Conservation (phyloP, 495 filamentous ascomycete genomes). For the Lindgomyces ingoldianus region DNA sequence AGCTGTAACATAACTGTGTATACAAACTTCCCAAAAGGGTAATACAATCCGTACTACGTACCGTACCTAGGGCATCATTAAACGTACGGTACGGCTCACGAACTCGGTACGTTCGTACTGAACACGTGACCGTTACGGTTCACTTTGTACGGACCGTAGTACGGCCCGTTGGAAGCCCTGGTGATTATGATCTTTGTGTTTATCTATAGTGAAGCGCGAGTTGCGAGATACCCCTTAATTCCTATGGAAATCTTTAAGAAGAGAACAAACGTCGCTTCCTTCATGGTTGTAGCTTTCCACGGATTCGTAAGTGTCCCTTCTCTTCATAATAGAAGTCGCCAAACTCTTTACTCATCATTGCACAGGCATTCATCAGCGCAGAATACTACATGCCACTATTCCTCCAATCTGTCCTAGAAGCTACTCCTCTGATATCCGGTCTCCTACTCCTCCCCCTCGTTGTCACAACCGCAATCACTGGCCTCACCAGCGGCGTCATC, state of each 20-base stretch:
- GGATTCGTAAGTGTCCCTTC: conserved; percentile 50
- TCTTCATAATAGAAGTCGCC: neutral
- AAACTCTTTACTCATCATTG: neutral
- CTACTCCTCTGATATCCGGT: conserved; percentile 56
- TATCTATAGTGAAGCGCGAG: conserved; percentile 41
- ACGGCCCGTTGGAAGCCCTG: too few species aligned
- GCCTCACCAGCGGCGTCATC: conserved; percentile 53
- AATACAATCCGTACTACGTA: too few species aligned
- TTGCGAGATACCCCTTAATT: conserved; percentile 46
- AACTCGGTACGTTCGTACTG: too few species aligned
- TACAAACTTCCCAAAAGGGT: too few species aligned
- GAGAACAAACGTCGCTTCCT: conserved; percentile 43
- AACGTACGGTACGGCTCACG: too few species aligned
- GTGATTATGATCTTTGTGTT: conserved; percentile 42
- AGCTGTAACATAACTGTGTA: too few species aligned
- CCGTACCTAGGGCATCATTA: too few species aligned
- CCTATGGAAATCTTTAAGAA: conserved; percentile 41
- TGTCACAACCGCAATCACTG: conserved; percentile 52
- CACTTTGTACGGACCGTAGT: too few species aligned
- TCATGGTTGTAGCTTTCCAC: conserved; percentile 49
- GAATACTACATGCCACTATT: conserved; percentile 63
- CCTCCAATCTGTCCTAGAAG: conserved; percentile 56
- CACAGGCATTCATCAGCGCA: conserved; percentile 49
- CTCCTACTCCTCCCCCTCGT: conserved; percentile 56
- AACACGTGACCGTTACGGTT: too few species aligned